A percentile compares a stretch with the other conserved stretches of the same genome.
Conservation (phyloP, 2,329 filamentous ascomycete species). For the Monosporascus sp. region DNA sequence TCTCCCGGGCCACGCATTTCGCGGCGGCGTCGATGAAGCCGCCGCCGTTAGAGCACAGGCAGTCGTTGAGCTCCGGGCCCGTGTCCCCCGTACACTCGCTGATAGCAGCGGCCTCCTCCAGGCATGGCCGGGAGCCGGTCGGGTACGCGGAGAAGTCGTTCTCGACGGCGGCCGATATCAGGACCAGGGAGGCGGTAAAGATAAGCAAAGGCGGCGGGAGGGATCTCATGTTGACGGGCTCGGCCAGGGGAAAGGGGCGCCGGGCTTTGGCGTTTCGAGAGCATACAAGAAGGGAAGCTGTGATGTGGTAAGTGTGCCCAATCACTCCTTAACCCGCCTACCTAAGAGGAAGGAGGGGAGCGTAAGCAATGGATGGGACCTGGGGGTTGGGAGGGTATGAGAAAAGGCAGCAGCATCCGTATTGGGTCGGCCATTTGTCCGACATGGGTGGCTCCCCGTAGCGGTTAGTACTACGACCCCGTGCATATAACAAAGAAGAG, state of each 20-base stretch:
- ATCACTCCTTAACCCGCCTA: background rate
- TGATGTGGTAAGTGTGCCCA: background rate
- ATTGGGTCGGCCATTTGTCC: no score
- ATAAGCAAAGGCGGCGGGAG: background rate
- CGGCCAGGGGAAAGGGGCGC: background rate
- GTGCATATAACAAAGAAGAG: no score
- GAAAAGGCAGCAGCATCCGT: no score
- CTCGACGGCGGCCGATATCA: conserved; percentile 15
- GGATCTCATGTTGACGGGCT: background rate
- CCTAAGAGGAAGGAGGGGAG: background rate
- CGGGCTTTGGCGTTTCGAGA: background rate
- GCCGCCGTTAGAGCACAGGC: conserved; percentile 44
- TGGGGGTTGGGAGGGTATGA: background rate
- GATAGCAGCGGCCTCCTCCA: conserved; percentile 33
- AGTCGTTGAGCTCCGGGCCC: conserved; percentile 37
- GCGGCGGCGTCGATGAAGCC: conserved; percentile 44
- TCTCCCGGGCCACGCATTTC: conserved; percentile 35
- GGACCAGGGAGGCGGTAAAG: no score
- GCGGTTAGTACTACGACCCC: no score
- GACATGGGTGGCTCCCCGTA: no score
- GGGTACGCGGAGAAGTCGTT: conserved; percentile 42
- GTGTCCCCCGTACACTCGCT: conserved; percentile 37
- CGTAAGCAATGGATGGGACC: background rate
- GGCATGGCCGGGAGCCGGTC: conserved; percentile 33
- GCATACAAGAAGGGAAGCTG: no score